Base-by-base conservation (phyloP, 2,329 filamentous ascomycete species). In the Hymenoscyphus salicellus region DNA sequence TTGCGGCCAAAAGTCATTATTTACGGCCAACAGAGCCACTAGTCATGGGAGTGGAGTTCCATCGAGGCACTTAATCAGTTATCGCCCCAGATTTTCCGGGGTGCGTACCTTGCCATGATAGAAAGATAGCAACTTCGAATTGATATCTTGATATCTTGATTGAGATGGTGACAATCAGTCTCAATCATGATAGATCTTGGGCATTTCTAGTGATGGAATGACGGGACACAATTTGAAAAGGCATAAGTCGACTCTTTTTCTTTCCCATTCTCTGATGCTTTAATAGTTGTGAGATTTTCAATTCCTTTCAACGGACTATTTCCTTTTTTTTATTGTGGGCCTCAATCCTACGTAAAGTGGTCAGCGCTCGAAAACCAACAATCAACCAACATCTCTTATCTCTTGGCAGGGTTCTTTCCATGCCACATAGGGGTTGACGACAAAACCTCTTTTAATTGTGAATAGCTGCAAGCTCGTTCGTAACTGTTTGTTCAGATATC, bases 81-180 rank as follows among this genome's bases (percentile, higher is more conserved):
- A 23, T 26, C 20, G 20, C 46, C 23, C 20, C 20, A 16, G 43
- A 14, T 23, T 23, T 52, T 52, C 46, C 20, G 46, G 46, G 46
- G 20, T 52, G 26, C 20, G 7, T 52, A 52, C 46, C 46, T 14
- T 11, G 46, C 46, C 20, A 23, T 26, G 46, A 52, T 52, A 5
- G 23, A 49, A 26, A 26, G 46, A 52, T 52, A 52, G n/a, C 20
- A 52, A 52, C 46, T 26, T 52, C 46, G 20, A 52, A 52, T 26
- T 52, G 46, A 26, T 52, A 52, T 52, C 46, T 52, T 14, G 46
- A 52, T 52, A 52, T 52, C 46, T 52, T 52, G 46, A 52, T 52
- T 26, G 23, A 23, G 20, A 52, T 26, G 46, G 26, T 52, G 46
- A 23, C 20, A 52, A 52, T 52, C 46, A 11, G 20, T 52, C 20